A percentile compares a stretch with the other conserved stretches of the same genome.
These are phyloP conservation scores for Wallacemonas sp. DNA, from an alignment of 208 protist species.

Conservation along the genomic window DNA sequence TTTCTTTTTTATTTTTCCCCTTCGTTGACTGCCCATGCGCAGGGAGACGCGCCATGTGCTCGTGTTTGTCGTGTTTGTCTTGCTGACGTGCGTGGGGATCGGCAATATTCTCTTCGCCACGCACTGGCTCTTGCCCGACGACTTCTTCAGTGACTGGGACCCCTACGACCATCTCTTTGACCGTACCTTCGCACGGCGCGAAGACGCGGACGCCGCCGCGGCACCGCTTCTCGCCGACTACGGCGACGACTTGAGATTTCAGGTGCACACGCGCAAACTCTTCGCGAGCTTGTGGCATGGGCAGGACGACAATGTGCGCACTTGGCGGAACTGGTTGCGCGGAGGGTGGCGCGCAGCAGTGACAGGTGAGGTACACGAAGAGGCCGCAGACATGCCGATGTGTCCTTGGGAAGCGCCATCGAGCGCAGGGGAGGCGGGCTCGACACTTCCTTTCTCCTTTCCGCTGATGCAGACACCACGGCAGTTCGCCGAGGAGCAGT, in stretches of 20 bases:
- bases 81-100: constrained; percentile 11
- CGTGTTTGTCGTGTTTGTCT: constrained; percentile 20
- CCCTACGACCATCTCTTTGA: constrained; percentile 6
- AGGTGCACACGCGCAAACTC: neutral
- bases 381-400: neutral
- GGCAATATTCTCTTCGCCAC: constrained; percentile 3
- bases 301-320: neutral
- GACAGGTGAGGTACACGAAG: neutral
- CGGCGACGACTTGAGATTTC: neutral
- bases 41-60: constrained; percentile 12
- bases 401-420: neutral
- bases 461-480: neutral
- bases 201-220: neutral
- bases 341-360: neutral
- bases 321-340: neutral
- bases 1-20: constrained; percentile 6
- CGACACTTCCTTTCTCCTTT: neutral
- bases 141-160: constrained; percentile 10
- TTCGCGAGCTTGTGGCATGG: neutral
- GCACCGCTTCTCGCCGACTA: neutral
- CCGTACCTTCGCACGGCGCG: neutral
- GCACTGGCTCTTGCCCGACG: neutral
- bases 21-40: neutral
- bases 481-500: neutral
- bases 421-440: too few relatives aligned